Evolutionary conservation across 305 asterid species (phyloP), one percentile per base, ranked within the genome.

Genomic region (Solanum hybrid): DNA sequence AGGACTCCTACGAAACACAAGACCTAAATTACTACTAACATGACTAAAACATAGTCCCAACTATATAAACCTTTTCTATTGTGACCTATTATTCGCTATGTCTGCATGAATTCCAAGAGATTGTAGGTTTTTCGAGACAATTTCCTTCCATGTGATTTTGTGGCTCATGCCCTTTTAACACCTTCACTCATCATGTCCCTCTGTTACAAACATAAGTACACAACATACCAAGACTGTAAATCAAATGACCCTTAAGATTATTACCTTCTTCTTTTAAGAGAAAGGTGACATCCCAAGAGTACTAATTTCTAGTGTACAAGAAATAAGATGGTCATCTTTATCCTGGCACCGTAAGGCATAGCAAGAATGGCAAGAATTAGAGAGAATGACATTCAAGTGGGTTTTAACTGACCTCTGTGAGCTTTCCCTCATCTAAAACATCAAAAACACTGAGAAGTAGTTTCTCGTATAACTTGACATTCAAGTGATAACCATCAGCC

Each of bases 401-500:
- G 79, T 64, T 89, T 84, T 83, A 82, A 92, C 97, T 90, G 90
- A 97, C 99, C 99, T 97, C 99, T 74, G 99, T 94, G 90, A 97
- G 99, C 94, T 97, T 97, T 94, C 99, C 99, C 91, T 97, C 99
- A 89, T 97, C 99, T 93, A 97, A 94, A 93, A 97, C 96, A 92
- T 97, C 99, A 91, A 97, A 97, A 87, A 97, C 95, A 88, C 99
- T 97, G 91, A 95, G 98, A 90, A 97, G 95, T 87, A 97, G 94
- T 92, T 95, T 96, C 97, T 97, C 99, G 89, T 97, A 97, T 78
- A 97, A 91, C 92, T 94, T 96, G 93, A 97, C 98, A 90, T 97
- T 97, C 88, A 97, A 90, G 93, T 95, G 98, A 93, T 97, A 97
- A 88, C 99, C 99, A 94, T 97, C 99, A 61, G 99, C 99, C 98